Evolutionary conservation across 2,329 filamentous ascomycete species (phyloP), one percentile per base, ranked within the genome.

Genomic region (Westerdykella ornata): DNA sequence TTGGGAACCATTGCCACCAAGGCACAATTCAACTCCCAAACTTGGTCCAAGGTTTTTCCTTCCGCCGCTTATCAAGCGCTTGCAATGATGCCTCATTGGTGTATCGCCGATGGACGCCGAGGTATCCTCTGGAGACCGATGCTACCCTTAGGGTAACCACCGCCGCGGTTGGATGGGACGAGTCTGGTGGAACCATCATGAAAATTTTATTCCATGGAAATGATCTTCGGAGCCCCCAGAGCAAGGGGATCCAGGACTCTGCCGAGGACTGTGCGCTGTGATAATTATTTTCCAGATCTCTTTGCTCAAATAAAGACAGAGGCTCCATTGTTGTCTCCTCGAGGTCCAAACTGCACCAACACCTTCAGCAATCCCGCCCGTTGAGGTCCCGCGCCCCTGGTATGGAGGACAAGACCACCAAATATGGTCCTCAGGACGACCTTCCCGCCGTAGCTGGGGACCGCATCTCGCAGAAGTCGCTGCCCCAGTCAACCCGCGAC

Each of bases 391-490:
- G 22, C 12, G 14, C 30, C 30, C n/a, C 30, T 13, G 12, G 4
- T 18, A 60, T 61, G 54, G 52, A 54, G 36, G 46, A 49, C 31
- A 31, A 38, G 12, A 35, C 42, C 20, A 32, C 30, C 17, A 14
- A 22, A 11, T 35, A 30, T 29, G 43, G 48, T 41, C 43, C 45
- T 34, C 33, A 46, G 43, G 59, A 56, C 36, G 49, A 46, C 34
- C 54, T 59, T 37, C 34, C 44, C 17, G 55, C 59, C 14, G 60
- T 59, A 45, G 13, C 38, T n/a, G 53, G 48, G 47, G 60, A 62
- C 35, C 41, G 53, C 34, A 44, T 41, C 28, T 61, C 59, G 16
- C 53, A 59, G 44, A 65, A 63, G 48, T 61, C 60, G 39, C 42
- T 54, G 31, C 32, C 53, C 8, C 50, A 51, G 37, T 60, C 59